Base-by-base conservation (phyloP, 768 basidiomycete species). In the Tricholoma matsutake region DNA sequence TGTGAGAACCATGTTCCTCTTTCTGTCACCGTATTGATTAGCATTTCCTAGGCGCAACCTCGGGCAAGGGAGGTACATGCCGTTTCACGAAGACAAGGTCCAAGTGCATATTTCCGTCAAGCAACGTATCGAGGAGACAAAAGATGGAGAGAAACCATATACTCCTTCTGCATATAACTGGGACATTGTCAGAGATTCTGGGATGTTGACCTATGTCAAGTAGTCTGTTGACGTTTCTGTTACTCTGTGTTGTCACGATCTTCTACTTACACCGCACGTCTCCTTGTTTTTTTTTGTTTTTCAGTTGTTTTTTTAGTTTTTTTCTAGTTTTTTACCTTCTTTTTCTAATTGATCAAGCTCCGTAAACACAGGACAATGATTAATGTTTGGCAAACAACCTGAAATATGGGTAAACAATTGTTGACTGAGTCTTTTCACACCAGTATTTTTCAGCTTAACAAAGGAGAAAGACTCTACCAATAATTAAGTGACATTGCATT, bases 51-150 rank as follows among this genome's bases (percentile, higher is more conserved):
- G 71, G 67, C 67, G 67, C 28, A 72, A 72, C 49, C 65, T 71
- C 45, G 71, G 71, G 2, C 67, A 64, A 59, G 71, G 71, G n/a
- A 61, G 71, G 14, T 72, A 70, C 56, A 69, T 72, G 20, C 71
- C 69, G 14, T 68, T 69, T 57, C 45, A 63, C 37, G 57, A 68
- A 7, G 63, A 71, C 54, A 49, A 65, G 47, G 57, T 71, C 51
- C 58, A 64, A 43, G 67, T 72, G n/a, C 71, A 72, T 58, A 51
- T 56, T 6, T 68, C 69, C 2, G 71, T 72, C 45, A 47, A 63
- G 39, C 39, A 60, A 13, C 45, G 64, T 29, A 65, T 65, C 14
- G 45, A 65, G 39, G 41, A 45, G 11, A 51, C 34, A 18, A 43
- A 32, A 20, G 47, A 60, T 34, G 54, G 34, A 6, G 49, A 57